These are phyloP conservation scores for Trichoderma sp. DNA, from an alignment of 2,329 filamentous ascomycete species.

Conservation along the genomic window DNA sequence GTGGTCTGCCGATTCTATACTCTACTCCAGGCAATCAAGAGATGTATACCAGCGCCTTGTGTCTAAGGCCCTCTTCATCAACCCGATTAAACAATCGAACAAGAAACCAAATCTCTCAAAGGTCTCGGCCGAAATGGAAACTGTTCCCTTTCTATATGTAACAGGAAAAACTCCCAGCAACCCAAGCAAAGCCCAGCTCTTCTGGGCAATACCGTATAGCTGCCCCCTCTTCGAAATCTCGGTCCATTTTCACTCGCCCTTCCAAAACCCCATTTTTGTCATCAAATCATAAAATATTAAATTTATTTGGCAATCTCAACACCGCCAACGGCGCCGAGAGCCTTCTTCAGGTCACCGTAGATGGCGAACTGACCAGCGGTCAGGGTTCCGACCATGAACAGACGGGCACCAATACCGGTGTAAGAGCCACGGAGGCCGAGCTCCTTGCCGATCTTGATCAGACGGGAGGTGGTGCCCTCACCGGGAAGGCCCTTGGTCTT, in stretches of 20 bases:
- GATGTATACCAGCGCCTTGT: slow-evolving; percentile 25
- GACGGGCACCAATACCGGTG: slow-evolving; percentile 75
- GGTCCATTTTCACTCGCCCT: slow-evolving; percentile 10
- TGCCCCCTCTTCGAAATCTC: slow-evolving; percentile 17
- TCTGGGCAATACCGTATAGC: slow-evolving; percentile 21
- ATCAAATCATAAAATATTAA: slow-evolving; percentile 1
- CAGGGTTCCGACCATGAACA: slow-evolving; percentile 66
- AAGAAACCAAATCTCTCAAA: slow-evolving; percentile 17
- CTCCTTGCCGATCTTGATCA: slow-evolving; percentile 87
- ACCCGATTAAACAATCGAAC: slow-evolving; percentile 20
- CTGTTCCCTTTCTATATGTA: slow-evolving; percentile 19
- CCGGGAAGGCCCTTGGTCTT: slow-evolving; percentile 86
- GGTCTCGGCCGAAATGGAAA: slow-evolving; percentile 6
- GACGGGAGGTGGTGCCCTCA: slow-evolving; percentile 76
- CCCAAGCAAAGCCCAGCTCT: slow-evolving; percentile 23
- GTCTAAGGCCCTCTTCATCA: slow-evolving; percentile 15
- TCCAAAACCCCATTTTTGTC: slow-evolving; percentile 15
- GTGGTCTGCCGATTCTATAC: slow-evolving; percentile 25
- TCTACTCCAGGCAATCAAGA: slow-evolving; percentile 26
- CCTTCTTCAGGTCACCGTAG: slow-evolving; percentile 72
- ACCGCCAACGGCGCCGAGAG: slow-evolving; percentile 71
- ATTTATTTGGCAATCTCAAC: slow-evolving; percentile 53
- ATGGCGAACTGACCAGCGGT: slow-evolving; percentile 86
- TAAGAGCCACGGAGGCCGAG: slow-evolving; percentile 78
- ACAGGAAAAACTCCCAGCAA: slow-evolving; percentile 20